A percentile compares a stretch with the other conserved stretches of the same genome.
Conservation (phyloP, 2,329 filamentous ascomycete species). For the Fusarium sp. region DNA sequence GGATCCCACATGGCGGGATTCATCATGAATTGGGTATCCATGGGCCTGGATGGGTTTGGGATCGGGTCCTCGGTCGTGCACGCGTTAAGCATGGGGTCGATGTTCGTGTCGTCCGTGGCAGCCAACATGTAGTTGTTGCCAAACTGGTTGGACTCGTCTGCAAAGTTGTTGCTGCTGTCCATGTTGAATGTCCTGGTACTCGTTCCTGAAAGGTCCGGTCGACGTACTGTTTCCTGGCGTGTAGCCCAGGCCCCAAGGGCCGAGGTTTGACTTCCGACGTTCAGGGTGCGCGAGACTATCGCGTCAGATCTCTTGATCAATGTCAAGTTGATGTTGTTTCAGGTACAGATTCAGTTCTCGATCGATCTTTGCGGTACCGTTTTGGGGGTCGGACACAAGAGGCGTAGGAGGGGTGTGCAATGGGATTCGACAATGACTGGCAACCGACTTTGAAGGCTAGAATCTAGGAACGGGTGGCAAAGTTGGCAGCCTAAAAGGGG, state of each 20-base stretch:
- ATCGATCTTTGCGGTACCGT: constrained; percentile 1
- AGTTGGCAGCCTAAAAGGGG: background rate
- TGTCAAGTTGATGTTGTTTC: background rate
- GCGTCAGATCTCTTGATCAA: background rate
- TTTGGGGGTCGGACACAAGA: background rate
- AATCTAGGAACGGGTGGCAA: constrained; percentile 11
- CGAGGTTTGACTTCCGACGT: background rate
- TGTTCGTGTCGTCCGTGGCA: constrained; percentile 12
- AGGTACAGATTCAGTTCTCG: background rate
- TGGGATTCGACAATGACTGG: background rate
- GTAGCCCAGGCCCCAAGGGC: background rate
- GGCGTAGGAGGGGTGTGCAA: constrained; percentile 11
- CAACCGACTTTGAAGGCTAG: background rate
- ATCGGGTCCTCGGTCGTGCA: background rate
- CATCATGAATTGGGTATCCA: constrained; percentile 9
- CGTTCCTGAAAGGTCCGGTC: background rate
- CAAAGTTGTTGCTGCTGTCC: constrained; percentile 2
- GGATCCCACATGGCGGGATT: constrained; percentile 22
- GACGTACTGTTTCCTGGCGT: background rate
- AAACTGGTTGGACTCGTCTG: background rate
- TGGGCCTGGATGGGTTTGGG: background rate
- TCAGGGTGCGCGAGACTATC: background rate
- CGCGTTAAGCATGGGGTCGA: constrained; percentile 32
- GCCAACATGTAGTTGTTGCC: background rate
- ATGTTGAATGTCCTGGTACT: constrained; percentile 7